Evolutionary conservation across 2,329 filamentous ascomycete genomes (phyloP), one percentile per base, ranked within the genome.

Genomic region (Penicillium sp.): DNA sequence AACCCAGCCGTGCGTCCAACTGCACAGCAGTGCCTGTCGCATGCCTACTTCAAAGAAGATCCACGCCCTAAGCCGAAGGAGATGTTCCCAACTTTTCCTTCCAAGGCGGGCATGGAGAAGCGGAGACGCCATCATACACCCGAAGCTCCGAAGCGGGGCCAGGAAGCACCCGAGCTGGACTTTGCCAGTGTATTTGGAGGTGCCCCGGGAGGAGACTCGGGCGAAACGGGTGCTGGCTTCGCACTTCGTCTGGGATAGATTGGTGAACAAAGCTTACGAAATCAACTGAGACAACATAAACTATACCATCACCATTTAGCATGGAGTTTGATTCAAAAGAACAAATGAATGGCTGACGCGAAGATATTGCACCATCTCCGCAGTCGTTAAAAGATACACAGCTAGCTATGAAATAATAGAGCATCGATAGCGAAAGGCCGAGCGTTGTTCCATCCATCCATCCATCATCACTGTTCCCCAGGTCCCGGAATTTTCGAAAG

Each of bases 11-110:
- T 73, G 4, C 78, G 93, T 15, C 89, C 89, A 0, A 78, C 80
- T 1, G 89, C 92, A 1, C 75, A 75, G 43, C 81, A 90, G 52
- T 84, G 95, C 66, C 78, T 97, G 31, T 75, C 78, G 42, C 89
- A 96, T 68, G 77, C 83, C 31, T 98, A 95, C 69, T 98, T 98
- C 70, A 77, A 70, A 15, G 91, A 97, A 72, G 87, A 95, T 59
- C 93, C 93, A 0, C 87, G 87, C 53, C 89, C 91, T 1, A 97
- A 97, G 73, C 84, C 86, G 6, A 87, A 89, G 66, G 87, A 86
- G 61, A 86, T 98, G 84, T 97, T 98, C 66, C 93, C 93, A 2
- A 97, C 93, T 0, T 98, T 97, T 67, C 93, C 93, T 0, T 93
- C 88, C 61, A 96, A 95, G 70, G 93, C 93, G 0, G 89, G 90